Base-by-base conservation (phyloP, 179 eudicot genomes). In the Silene coronaria region DNA sequence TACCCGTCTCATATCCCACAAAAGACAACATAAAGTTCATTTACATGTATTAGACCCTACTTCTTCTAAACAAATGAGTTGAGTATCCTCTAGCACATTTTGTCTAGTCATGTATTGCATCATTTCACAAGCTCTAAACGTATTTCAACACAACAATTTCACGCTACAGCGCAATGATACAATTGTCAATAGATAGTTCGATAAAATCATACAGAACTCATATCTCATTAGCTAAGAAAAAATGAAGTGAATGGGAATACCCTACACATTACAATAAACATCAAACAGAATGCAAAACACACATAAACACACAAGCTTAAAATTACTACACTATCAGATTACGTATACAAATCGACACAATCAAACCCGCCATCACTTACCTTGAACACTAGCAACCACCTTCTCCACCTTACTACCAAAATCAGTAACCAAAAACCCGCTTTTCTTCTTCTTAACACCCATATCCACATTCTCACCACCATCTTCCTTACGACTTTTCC, bases 371-470 rank as follows among this genome's bases (percentile, higher is more conserved):
- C 28, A 48, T 70, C 77, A 82, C 82, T 83, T 85, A 92, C 93
- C 77, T 67, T 80, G 78, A 67, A 55, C 83, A 60, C 72, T 77
- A 32, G 71, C 69, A 72, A 74, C 73, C 48, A 75, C 72, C 76
- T 81, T 87, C 59, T 19, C 79, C 72, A 63, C 34, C 63, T 86
- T 87, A 45, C 59, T 73, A 68, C 77, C 82, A n/a, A 58, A 42
- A 16, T 64, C 86, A 71, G 82, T 77, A 17, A 67, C 73, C 46
- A 53, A 75, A 58, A 71, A 78, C 69, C 76, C 86, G 36, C 22
- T 76, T 75, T 80, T 84, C 87, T 90, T 95, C 86, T 88, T 95
- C 75, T 53, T 70, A 23, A 4, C 19, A 71, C 64, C 74, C 36
- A 71, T 66, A 67, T 38, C 78, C 17, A 17, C 74, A 34, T 73